Evolutionary conservation across 139 green algal genomes (phyloP), one percentile per base, ranked within the genome.

Genomic region (Chlamydomonas eustigma): DNA sequence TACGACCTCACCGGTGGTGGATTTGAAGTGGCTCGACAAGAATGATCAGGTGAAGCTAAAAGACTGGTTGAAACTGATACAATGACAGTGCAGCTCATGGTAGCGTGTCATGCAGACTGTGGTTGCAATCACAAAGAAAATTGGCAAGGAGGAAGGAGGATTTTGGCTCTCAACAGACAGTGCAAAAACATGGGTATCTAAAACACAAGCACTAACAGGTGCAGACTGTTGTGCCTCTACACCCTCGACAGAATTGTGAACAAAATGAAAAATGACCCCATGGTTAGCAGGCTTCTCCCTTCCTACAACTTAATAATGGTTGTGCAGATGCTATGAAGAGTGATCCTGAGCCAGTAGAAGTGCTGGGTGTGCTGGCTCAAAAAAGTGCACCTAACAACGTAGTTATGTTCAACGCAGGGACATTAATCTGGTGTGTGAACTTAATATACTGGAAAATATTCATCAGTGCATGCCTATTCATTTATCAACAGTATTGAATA

Each of bases 111-210:
- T 50, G 34, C 80, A 89, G 84, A 74, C 83, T 25, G 79, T 89
- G 1, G 81, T 85, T 22, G 76, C 80, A 1, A 76, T 87, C n/a
- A 89, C 81, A 3, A 75, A 74, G 32, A 81, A 84, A 2, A 35
- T 31, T 4, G 52, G 64, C 8, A 39, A 1, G 18, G 76, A 77
- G n/a, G 51, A 71, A 39, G 80, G 80, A 0, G 76, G 76, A 22
- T 33, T 88, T 1, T 90, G 82, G 82, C 73, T 74, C 0, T 87
- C 80, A 2, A 77, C 68, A 4, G 80, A 90, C 36, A 80, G 83
- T 0, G 85, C 82, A 32, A 73, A 39, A 32, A 77, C 0, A 18
- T 35, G 50, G 25, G 22, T 51, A 37, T 51, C 65, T 35, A 34
- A 71, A 38, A 63, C 58, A 18, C 18, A 12, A 58, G 44, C 44